Conservation (phyloP, 352 stramenopile genomes). For the Phytophthora quininea region DNA sequence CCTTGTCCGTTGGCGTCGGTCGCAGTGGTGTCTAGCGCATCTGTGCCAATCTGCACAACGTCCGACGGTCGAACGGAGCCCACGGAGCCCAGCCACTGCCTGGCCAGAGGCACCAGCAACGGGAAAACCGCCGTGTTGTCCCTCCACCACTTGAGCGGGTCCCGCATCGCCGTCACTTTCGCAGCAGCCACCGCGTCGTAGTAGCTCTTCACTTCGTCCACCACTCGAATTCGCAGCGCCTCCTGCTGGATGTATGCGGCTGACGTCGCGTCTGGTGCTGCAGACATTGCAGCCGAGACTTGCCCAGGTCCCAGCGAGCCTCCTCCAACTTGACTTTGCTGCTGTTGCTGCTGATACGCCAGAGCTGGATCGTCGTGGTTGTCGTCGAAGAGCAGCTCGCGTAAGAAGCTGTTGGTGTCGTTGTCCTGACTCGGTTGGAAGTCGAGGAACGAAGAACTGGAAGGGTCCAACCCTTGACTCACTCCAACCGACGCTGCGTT, state of each 20-base stretch:
- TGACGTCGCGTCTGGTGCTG: conserved; percentile 7
- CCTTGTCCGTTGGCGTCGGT: conserved; percentile 18
- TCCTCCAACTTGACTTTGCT: conserved; percentile 30
- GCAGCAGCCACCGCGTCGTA: conserved; percentile 42
- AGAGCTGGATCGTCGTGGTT: conserved; percentile 40
- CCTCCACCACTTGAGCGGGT: conserved; percentile 53
- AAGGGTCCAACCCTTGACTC: conserved; percentile 21
- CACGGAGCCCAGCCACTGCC: conserved; percentile 51
- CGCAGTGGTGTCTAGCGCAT: conserved; percentile 15
- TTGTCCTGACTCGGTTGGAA: conserved; percentile 45
- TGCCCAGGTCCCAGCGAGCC: conserved; percentile 10
- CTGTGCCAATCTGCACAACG: conserved; percentile 24
- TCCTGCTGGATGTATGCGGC: conserved; percentile 42
- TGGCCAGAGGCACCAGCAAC: conserved; percentile 47
- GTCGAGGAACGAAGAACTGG: conserved; percentile 42
- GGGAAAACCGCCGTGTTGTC: conserved; percentile 42
- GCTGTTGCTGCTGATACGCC: conserved; percentile 39
- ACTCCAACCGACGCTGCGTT: conserved; percentile 4
- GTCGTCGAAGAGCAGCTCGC: conserved; percentile 56
- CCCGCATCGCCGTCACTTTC: conserved; percentile 44
- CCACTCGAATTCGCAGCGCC: conserved; percentile 33
- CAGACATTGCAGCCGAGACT: conserved; percentile 7
- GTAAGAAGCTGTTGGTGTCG: conserved; percentile 54
- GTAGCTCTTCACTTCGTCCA: conserved; percentile 47
- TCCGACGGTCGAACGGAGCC: conserved; percentile 44